These are phyloP conservation scores for Cunninghamia lanceolata DNA, from an alignment of 75 land plant species.

Conservation along the genomic window DNA sequence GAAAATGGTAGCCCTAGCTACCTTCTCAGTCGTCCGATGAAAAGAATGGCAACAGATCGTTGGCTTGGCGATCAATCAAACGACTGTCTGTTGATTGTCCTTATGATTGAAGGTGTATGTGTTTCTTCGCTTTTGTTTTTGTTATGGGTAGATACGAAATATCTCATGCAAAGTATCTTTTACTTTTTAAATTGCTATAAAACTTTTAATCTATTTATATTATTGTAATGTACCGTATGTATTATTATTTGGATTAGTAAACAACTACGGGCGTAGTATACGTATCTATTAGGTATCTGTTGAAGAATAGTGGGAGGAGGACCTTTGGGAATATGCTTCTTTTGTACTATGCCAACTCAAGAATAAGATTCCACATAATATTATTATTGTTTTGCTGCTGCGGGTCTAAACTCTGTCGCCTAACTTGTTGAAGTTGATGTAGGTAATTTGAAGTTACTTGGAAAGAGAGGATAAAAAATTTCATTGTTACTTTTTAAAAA, in stretches of 20 bases:
- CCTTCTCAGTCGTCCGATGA: not conserved
- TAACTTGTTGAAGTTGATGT: too few species aligned
- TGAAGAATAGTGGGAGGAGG: not conserved
- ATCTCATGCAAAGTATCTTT: not conserved
- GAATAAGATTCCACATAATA: too few species aligned
- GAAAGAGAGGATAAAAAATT: too few species aligned
- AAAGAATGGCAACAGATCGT: not conserved
- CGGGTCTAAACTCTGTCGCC: too few species aligned
- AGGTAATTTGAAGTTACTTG: too few species aligned
- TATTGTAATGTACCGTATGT: too few species aligned
- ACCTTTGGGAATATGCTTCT: not conserved
- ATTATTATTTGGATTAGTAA: not conserved
- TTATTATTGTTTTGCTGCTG: too few species aligned
- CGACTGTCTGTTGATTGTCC: not conserved
- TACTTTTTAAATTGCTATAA: too few species aligned
- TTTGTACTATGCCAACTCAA: too few species aligned
- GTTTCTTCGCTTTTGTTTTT: not conserved
- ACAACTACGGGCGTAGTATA: not conserved
- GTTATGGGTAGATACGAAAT: too few species aligned
- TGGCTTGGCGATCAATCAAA: not conserved
- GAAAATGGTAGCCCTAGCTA: not conserved
- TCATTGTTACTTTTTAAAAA: too few species aligned
- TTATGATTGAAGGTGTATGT: not conserved
- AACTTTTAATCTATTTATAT: too few species aligned
- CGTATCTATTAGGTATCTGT: not conserved